phyloP scores from a whole-genome alignment of 176 grass and related monocot genomes.

The Aegilops longissima region DNA sequence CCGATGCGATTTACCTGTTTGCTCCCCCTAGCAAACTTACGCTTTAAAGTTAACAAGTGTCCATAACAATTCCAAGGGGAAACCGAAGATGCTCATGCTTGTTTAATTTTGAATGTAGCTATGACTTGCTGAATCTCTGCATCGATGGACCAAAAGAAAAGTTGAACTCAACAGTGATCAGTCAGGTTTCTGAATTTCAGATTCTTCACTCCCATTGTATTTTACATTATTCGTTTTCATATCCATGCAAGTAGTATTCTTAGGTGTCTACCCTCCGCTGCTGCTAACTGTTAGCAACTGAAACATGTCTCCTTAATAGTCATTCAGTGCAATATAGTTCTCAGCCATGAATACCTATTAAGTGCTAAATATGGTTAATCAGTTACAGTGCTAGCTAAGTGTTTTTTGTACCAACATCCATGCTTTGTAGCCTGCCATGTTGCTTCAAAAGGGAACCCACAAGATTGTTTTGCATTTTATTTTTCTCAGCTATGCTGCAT shows the following conservation, averaged over 20 bases:
- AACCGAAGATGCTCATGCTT: background rate
- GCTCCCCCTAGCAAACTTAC: background rate
- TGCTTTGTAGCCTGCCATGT: background rate
- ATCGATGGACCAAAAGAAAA: constrained; percentile 95
- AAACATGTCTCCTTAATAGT: background rate
- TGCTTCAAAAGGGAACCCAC: background rate
- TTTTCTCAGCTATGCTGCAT: background rate
- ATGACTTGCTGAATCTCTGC: constrained; percentile 85
- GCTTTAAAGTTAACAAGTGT: background rate
- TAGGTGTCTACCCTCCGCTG: background rate
- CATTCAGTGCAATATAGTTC: background rate
- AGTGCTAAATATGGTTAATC: background rate
- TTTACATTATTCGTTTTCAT: background rate
- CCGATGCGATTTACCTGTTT: background rate
- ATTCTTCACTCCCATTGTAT: background rate
- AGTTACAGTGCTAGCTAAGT: background rate
- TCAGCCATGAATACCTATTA: background rate
- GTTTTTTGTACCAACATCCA: background rate
- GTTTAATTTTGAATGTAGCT: constrained; percentile 45
- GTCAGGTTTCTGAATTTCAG: constrained; percentile 67
- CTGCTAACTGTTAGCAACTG: background rate
- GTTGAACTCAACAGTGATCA: constrained; percentile 92
- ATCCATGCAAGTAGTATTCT: background rate
- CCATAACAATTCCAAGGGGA: background rate
- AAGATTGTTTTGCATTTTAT: background rate